Evolutionary conservation across 2,329 filamentous ascomycete species (phyloP), one percentile per base, ranked within the genome.

Genomic region (Pyricularia sp.): DNA sequence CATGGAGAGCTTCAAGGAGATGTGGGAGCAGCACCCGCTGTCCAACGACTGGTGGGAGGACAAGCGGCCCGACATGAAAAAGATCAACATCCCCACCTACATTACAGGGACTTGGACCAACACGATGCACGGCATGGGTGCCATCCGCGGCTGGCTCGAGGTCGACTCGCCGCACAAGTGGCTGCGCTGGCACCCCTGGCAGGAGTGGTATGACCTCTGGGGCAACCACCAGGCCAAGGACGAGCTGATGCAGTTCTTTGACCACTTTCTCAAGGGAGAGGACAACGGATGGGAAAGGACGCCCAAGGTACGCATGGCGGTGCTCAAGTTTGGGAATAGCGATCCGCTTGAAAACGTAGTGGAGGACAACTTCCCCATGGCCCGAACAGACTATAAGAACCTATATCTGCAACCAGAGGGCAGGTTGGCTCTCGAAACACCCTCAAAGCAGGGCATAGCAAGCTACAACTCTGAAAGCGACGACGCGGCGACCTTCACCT

Each of bases 281-380:
- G 70, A 80, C 2, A 84, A 85, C 68, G 80, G 73, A 20, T 85
- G 81, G 81, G 79, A 83, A 70, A 75, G 78, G 63, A 85, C 82
- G 0, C 81, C 82, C 0, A 75, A 75, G 36, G 79, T 84, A 1
- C 78, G 82, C 6, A 80, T 77, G 75, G 78, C 81, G 0, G 74
- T 78, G 0, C 73, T 84, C 36, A 74, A 75, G 65, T 81, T 79
- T 64, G 78, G 78, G 9, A 74, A 76, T 69, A 73, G 65, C 66
- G 71, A 75, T 20, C 70, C 77, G 6, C 73, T 77, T 72, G 70
- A 79, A 65, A 72, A 78, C 65, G 75, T 79, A 28, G 70, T 76
- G 1, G 71, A 76, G 10, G 72, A 75, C 26, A 76, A 78, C 55
- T 79, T 78, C 68, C 78, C 79, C 0, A 72, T 74, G 3, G 75